Evolutionary conservation across 306 rosid genomes (phyloP), one percentile per base, ranked within the genome.

Genomic region (Ammopiptanthus mongolicus): DNA sequence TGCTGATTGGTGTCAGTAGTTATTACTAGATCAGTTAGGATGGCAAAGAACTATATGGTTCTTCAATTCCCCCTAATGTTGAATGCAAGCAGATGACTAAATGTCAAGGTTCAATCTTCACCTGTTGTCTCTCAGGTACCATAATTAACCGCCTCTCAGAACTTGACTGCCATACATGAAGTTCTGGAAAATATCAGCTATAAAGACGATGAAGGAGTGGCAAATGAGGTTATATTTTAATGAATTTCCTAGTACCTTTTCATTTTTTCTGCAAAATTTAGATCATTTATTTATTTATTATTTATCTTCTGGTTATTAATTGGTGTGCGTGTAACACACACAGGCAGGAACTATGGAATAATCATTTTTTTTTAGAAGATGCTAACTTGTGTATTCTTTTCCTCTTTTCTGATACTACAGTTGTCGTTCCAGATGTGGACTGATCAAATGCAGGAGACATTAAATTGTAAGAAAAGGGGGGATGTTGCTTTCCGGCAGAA

Each of bases 381-480:
- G 11, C 61, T 84, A 67, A 84, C 81, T 52, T 67, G 47, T 66
- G 23, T 58, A 17, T 56, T 50, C 67, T 61, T 53, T 64, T 41
- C 42, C 75, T 52, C 57, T 74, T 15, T 39, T 74, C 41, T 55
- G 78, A 3, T 60, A 17, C 28, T 73, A 77, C 90, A 91, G 95
- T 82, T 87, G 66, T 89, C 95, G 0, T 91, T 91, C 81, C 95
- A 91, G 69, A 89, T 91, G 97, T 91, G 95, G 93, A 89, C 91
- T 8, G 87, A 84, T 82, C 90, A 86, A 78, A 91, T 91, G 93
- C 97, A 89, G 83, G 97, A 91, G n/a, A 83, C 91, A 23, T 79
- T 91, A 77, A 88, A 86, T 80, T 86, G 88, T 31, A 91, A 86
- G 91, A 87, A 87, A 83, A 87, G 79, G 70, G 95, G 93, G 5